Conservation (phyloP, 768 basidiomycete species). For the Lactarius quietus region DNA sequence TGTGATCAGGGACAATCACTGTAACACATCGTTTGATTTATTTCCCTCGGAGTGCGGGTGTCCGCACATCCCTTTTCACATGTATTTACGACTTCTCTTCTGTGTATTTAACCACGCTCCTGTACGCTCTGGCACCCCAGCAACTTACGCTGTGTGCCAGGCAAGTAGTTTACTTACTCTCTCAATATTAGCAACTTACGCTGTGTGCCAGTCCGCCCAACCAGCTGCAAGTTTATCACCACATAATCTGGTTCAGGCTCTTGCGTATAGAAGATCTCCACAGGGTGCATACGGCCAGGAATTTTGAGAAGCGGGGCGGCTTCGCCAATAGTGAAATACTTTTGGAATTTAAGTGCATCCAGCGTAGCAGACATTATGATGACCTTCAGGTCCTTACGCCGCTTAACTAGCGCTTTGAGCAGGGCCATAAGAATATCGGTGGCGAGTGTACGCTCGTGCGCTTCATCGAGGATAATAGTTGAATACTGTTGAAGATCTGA, state of each 20-base stretch:
- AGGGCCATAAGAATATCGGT: slow-evolving; percentile 99
- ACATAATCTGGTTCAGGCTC: slow-evolving; percentile 95
- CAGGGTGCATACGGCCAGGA: slow-evolving; percentile 90
- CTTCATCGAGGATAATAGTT: slow-evolving; percentile 98
- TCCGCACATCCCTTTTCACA: too few species aligned
- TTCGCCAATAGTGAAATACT: slow-evolving; percentile 66
- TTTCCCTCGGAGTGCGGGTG: too few species aligned
- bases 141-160: too few species aligned
- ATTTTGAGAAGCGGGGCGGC: slow-evolving; percentile 83
- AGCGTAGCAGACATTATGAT: slow-evolving; percentile 99
- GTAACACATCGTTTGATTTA: too few species aligned
- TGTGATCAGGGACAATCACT: too few species aligned
- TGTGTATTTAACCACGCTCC: too few species aligned
- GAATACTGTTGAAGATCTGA: slow-evolving; percentile 85
- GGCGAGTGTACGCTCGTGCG: slow-evolving; percentile 95
- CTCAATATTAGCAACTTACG: too few species aligned
- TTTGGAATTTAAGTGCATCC: slow-evolving; percentile 96
- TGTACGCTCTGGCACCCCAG: too few species aligned
- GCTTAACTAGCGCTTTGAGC: slow-evolving; percentile 77
- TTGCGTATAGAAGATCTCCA: slow-evolving; percentile 92
- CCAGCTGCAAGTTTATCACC: too few species aligned
- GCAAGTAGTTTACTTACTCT: too few species aligned
- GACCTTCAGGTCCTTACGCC: slow-evolving; percentile 87
- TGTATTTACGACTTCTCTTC: too few species aligned
- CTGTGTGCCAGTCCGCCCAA: too few species aligned